Conservation (phyloP, 2,329 filamentous ascomycete species). For the Neonectria coccinea region DNA sequence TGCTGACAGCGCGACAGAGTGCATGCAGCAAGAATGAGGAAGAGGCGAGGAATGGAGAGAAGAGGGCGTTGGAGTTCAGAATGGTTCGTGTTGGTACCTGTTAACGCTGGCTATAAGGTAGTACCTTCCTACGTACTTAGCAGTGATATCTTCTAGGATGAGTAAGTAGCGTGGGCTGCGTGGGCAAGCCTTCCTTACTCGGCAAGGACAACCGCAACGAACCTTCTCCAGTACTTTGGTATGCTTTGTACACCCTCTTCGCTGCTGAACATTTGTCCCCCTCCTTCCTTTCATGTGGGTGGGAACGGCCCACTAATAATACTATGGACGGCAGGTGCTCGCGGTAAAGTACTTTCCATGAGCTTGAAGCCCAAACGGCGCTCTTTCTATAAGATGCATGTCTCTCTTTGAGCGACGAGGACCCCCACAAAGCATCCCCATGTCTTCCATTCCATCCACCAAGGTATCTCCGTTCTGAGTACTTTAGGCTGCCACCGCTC, state of each 20-base stretch:
- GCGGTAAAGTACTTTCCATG: background rate
- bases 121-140: background rate
- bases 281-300: constrained; percentile 5
- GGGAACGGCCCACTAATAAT: constrained; percentile 11
- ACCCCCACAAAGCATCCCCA: background rate
- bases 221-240: constrained; percentile 1
- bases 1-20: constrained; percentile 9
- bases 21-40: background rate
- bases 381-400: constrained; percentile 1
- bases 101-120: background rate
- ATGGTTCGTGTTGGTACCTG: background rate
- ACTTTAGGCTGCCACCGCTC: background rate
- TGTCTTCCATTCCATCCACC: constrained; percentile 1
- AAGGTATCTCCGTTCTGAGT: background rate
- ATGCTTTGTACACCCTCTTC: constrained; percentile 1
- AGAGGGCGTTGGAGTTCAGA: background rate
- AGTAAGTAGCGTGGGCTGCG: background rate
- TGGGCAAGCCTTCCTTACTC: background rate
- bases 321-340: constrained; percentile 2
- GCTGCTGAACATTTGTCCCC: constrained; percentile 2
- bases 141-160: background rate
- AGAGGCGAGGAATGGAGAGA: background rate
- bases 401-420: background rate
- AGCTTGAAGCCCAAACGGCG: background rate
- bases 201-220: background rate